phyloP scores from a whole-genome alignment of 2,329 filamentous ascomycete species.

The Ophiostoma tasmaniense region DNA sequence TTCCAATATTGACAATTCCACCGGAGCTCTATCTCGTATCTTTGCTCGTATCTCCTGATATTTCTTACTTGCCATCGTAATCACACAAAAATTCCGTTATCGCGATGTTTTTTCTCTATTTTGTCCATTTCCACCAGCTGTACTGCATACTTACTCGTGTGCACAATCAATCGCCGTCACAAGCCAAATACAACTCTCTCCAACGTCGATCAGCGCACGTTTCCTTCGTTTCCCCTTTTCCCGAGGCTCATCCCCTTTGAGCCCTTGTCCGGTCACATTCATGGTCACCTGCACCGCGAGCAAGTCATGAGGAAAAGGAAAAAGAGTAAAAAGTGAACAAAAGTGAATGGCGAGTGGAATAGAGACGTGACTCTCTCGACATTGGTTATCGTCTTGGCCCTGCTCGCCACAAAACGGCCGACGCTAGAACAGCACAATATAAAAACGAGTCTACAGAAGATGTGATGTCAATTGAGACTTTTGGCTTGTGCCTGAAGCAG shows the following conservation, averaged over 20 bases:
- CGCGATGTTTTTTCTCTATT: background rate
- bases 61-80: background rate
- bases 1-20: background rate
- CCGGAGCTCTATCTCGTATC: background rate
- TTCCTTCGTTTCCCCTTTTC: background rate
- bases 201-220: background rate
- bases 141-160: background rate
- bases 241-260: background rate
- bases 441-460: background rate
- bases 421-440: background rate
- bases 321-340: no score
- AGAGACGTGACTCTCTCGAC: background rate
- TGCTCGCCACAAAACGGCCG: background rate
- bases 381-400: background rate
- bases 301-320: background rate
- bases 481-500: background rate
- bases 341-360: background rate
- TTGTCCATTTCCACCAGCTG: background rate
- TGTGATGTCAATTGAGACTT: background rate
- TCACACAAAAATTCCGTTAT: background rate
- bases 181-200: background rate
- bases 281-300: background rate
- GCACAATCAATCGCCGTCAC: constrained; percentile 1
- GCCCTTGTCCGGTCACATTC: background rate
- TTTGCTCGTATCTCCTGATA: background rate